These are phyloP conservation scores for Plasmodium relictum DNA, from an alignment of 169 alveolate genomes.

Conservation along the genomic window DNA sequence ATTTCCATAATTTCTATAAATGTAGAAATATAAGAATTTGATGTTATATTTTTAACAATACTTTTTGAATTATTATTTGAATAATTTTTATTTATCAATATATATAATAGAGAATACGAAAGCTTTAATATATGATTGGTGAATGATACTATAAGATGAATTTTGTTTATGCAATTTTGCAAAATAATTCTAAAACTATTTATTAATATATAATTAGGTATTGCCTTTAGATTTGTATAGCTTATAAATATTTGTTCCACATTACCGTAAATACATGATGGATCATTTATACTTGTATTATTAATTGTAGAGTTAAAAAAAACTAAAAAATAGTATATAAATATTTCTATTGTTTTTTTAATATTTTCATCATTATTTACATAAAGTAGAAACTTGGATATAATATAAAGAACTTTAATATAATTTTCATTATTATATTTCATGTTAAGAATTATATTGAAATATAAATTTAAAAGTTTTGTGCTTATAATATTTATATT, in stretches of 20 bases:
- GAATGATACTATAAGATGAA: constrained; percentile 38
- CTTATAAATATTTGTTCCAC: constrained; percentile 29
- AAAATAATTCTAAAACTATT: constrained; percentile 62
- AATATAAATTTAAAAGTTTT: constrained; percentile 46
- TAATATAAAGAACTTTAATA: constrained; percentile 38
- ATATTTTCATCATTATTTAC: constrained; percentile 51
- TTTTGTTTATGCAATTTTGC: constrained; percentile 33
- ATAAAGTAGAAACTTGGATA: constrained; percentile 46
- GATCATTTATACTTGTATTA: constrained; percentile 20
- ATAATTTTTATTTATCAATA: constrained; percentile 33
- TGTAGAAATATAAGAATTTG: constrained; percentile 21
- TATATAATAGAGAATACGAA: constrained; percentile 30
- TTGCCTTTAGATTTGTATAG: constrained; percentile 10
- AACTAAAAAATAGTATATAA: constrained; percentile 36
- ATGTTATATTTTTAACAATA: constrained; percentile 17
- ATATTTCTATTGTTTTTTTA: constrained; percentile 41
- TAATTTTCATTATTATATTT: constrained; percentile 56
- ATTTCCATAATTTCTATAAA: constrained; percentile 69
- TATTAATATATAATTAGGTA: constrained; percentile 53
- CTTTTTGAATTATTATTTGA: constrained; percentile 10
- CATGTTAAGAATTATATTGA: constrained; percentile 28
- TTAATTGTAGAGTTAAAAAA: constrained; percentile 50
- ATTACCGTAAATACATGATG: constrained; percentile 26
- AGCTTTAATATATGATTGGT: constrained; percentile 45
- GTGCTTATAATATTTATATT: constrained; percentile 12